Conservation (phyloP, 1,284 basidiomycete species). For the Malassezia dermatis region DNA sequence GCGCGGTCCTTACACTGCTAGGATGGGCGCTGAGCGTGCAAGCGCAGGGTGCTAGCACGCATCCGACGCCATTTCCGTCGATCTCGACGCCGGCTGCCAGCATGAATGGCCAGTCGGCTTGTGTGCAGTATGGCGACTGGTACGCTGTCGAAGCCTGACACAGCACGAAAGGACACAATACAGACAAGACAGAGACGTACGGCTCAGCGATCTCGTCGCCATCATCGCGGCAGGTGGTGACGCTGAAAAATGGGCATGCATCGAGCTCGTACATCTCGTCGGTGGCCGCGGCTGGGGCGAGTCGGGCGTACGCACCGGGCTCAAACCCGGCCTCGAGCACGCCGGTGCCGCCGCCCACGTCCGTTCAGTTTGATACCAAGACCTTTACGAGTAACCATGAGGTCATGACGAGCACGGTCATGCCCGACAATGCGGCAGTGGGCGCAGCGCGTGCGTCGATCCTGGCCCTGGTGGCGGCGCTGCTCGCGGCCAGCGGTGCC, state of each 20-base stretch:
- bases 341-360: constrained; percentile 9
- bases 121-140: constrained; percentile 17
- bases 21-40: neutral
- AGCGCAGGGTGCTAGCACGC: neutral
- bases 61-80: constrained; percentile 1
- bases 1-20: neutral
- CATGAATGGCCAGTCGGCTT: constrained; percentile 10
- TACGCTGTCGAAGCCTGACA: neutral
- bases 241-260: neutral
- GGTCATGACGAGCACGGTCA: neutral
- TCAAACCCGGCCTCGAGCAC: neutral
- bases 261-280: constrained; percentile 3
- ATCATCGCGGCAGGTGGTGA: constrained; percentile 1
- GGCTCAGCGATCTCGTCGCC: neutral
- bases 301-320: neutral
- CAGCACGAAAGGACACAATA: constrained; percentile 2
- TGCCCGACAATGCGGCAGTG: neutral
- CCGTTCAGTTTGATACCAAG: constrained; percentile 3
- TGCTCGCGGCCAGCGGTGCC: neutral
- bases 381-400: neutral
- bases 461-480: neutral
- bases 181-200: constrained; percentile 12
- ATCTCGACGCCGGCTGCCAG: neutral
- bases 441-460: neutral
- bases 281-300: constrained; percentile 6